These are phyloP conservation scores for Erodium maritimum DNA, from an alignment of 345 rosid species.

Conservation along the genomic window DNA sequence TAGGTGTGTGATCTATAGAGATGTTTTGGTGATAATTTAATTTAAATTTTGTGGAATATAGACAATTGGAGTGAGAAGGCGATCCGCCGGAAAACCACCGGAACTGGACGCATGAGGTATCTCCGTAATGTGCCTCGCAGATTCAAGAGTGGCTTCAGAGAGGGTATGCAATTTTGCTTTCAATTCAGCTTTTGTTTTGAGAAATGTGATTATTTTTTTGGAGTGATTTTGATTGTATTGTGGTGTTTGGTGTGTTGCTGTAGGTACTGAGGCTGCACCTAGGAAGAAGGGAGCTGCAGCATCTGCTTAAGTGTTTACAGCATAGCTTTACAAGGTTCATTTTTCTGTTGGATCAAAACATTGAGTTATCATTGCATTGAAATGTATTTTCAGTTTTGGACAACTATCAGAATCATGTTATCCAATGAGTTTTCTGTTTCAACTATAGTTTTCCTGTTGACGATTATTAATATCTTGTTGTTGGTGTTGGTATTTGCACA, in stretches of 20 bases:
- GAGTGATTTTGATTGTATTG: too few species aligned
- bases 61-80: too few species aligned
- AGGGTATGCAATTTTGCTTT: slow-evolving; percentile 29
- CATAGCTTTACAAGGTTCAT: too few species aligned
- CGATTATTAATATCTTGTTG: too few species aligned
- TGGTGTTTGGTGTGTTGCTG: background rate
- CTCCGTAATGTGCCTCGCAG: slow-evolving; percentile 66
- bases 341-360: slow-evolving; percentile 3
- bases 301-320: slow-evolving; percentile 5
- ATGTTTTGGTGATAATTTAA: too few species aligned
- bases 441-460: background rate
- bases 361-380: slow-evolving; percentile 16
- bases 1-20: too few species aligned
- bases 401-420: slow-evolving; percentile 12
- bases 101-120: too few species aligned
- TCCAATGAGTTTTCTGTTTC: background rate
- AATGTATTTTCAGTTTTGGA: slow-evolving; percentile 13
- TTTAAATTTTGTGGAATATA: too few species aligned
- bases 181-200: too few species aligned
- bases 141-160: slow-evolving; percentile 91
- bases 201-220: too few species aligned
- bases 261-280: slow-evolving; percentile 16
- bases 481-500: too few species aligned
- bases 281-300: slow-evolving; percentile 14
- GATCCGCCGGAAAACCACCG: too few species aligned